phyloP scores from a whole-genome alignment of 805 yeast species.

The Torulaspora maleeae region DNA sequence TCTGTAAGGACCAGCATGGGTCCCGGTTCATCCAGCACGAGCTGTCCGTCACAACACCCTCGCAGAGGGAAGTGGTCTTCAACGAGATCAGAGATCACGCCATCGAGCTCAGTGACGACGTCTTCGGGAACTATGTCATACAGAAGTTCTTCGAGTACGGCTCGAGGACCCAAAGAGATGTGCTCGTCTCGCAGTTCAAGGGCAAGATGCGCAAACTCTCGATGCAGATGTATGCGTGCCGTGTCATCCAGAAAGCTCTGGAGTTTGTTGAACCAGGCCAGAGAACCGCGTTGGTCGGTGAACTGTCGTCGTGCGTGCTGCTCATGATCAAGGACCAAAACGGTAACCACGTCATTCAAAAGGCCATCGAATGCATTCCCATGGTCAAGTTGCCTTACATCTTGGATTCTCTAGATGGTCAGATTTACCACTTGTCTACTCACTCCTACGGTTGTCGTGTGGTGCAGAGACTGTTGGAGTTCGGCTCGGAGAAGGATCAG shows the following conservation, averaged over 20 bases:
- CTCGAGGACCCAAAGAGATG: conserved; percentile 57
- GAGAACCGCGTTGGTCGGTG: conserved; percentile 64
- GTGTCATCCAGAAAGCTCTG: conserved; percentile 92
- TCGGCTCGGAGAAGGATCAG: conserved; percentile 63
- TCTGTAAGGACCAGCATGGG: conserved; percentile 94
- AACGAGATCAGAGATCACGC: conserved; percentile 74
- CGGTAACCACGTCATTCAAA: conserved; percentile 97
- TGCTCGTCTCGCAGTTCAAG: conserved; percentile 51
- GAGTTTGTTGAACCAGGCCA: conserved; percentile 63
- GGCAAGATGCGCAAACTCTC: conserved; percentile 73
- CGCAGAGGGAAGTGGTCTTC: conserved; percentile 75
- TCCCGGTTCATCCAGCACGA: conserved; percentile 94
- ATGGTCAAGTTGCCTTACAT: conserved; percentile 65
- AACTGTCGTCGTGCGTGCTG: conserved; percentile 57
- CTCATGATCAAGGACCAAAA: conserved; percentile 88
- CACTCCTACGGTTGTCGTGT: conserved; percentile 98
- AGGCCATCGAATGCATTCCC: conserved; percentile 83
- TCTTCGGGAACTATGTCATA: conserved; percentile 94
- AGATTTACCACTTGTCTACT: conserved; percentile 79
- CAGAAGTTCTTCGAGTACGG: conserved; percentile 92
- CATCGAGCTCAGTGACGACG: conserved; percentile 85
- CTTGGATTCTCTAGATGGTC: conserved; percentile 60
- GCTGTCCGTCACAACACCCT: conserved; percentile 56
- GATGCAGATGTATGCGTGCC: conserved; percentile 94
- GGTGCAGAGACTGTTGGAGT: conserved; percentile 85